Evolutionary conservation across 2,329 filamentous ascomycete genomes (phyloP), one percentile per base, ranked within the genome.

Genomic region (Fusarium transvaalense): DNA sequence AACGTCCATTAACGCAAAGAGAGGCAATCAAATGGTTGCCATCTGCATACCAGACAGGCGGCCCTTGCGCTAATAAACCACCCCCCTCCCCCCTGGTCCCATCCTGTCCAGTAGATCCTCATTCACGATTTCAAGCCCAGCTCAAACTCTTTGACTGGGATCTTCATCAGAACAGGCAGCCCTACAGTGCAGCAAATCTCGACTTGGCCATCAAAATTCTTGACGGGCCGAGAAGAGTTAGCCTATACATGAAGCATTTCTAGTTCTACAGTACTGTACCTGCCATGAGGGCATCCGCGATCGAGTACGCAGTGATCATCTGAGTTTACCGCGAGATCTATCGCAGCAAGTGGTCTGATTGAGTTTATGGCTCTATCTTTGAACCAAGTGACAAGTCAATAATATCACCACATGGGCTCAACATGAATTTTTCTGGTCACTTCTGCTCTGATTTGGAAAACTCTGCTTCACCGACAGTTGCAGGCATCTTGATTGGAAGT

Each of bases 391-490:
- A 63, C 35, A 55, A 13, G n/a, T 46, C 27, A 37, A 27, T 15
- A 37, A 27, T 15, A 50, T 50, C 46, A 50, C 34, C 17, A 34
- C 17, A 37, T 50, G 7, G 23, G 32, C 48, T 31, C 34, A 46
- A 43, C 53, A 46, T 53, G 53, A 60, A 60, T 46, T 50, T 50
- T 12, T 50, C 32, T 50, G 21, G 17, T 50, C n/a, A 43, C 25
- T 29, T 43, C 7, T 29, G 12, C 29, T 14, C 25, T 29, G 17
- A 27, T 19, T 27, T 32, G n/a, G 14, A 34, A 61, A 68, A 47
- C 31, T 61, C 54, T 61, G 61, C 45, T 38, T 63, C 65, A 68
- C 65, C 65, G 64, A 50, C 65, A 38, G 54, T 68, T 60, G 39
- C 25, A 56, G 34, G 29, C 23, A 42, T 62, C 47, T 62, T 56